phyloP scores from a whole-genome alignment of 805 yeast genomes.

The Yamadazyma endophytica region DNA sequence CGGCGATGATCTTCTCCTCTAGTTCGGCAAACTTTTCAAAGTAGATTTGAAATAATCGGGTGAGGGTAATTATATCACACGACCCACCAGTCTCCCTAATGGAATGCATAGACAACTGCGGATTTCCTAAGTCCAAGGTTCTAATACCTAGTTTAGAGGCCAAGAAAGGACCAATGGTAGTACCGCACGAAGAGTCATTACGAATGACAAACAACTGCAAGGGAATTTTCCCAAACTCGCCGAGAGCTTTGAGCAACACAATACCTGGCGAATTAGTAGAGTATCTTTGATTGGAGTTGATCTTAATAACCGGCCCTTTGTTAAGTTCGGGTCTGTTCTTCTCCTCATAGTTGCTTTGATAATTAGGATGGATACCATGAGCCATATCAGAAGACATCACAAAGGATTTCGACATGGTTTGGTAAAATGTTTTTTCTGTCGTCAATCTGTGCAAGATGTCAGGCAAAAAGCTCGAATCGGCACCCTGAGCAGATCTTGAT shows the following conservation, averaged over 20 bases:
- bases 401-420: slow-evolving; percentile 66
- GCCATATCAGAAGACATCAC: slow-evolving; percentile 93
- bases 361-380: slow-evolving; percentile 95
- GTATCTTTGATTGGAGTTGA: slow-evolving; percentile 93
- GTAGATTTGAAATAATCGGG: slow-evolving; percentile 58
- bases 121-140: slow-evolving; percentile 86
- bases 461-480: slow-evolving; percentile 86
- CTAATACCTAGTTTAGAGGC: slow-evolving; percentile 84
- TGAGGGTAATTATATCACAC: slow-evolving; percentile 62
- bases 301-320: slow-evolving; percentile 86
- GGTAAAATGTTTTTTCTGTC: slow-evolving; percentile 25
- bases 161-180: slow-evolving; percentile 93
- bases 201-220: slow-evolving; percentile 89
- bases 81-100: slow-evolving; percentile 89
- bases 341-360: slow-evolving; percentile 68
- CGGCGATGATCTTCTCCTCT: slow-evolving; percentile 24
- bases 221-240: slow-evolving; percentile 67
- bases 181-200: slow-evolving; percentile 92
- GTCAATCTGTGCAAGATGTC: slow-evolving; percentile 71
- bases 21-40: slow-evolving; percentile 37
- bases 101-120: slow-evolving; percentile 91
- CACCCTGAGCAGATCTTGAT: slow-evolving; percentile 92
- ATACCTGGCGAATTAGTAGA: slow-evolving; percentile 92
- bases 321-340: slow-evolving; percentile 79
- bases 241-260: slow-evolving; percentile 69